Conservation (phyloP, 176 grass and related monocot species). For the Phyllostachys edulis region DNA sequence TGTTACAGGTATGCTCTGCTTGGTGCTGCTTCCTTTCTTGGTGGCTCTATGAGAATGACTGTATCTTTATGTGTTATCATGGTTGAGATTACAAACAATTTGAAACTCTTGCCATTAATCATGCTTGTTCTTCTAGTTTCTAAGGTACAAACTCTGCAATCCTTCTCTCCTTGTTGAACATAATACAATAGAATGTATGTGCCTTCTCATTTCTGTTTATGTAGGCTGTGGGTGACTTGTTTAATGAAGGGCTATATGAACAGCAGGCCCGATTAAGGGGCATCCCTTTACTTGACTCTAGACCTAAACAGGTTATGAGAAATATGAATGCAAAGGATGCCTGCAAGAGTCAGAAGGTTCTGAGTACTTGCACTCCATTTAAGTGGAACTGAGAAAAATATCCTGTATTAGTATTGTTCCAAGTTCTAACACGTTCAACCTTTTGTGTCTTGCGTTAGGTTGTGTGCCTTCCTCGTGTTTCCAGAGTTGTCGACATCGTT, state of each 20-base stretch:
- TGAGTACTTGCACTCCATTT: constrained; percentile 17
- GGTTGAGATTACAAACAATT: constrained; percentile 99
- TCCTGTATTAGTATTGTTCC: constrained; percentile 11
- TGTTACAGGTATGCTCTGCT: constrained; percentile 88
- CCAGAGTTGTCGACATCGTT: constrained; percentile 68
- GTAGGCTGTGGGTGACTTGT: constrained; percentile 95
- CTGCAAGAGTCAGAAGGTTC: constrained; percentile 93
- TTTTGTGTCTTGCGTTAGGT: constrained; percentile 56
- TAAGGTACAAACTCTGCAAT: constrained; percentile 58
- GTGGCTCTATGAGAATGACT: constrained; percentile 99
- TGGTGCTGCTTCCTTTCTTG: constrained; percentile 97
- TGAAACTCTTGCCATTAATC: constrained; percentile 92
- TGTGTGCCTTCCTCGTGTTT: constrained; percentile 69
- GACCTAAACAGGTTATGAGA: constrained; percentile 89
- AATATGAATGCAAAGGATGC: constrained; percentile 82
- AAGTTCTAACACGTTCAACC: constrained; percentile 29
- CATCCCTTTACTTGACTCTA: constrained; percentile 93
- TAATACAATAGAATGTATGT: constrained; percentile 5
- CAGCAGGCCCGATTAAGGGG: constrained; percentile 80
- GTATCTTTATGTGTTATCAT: constrained; percentile 99
- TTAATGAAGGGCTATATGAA: constrained; percentile 95
- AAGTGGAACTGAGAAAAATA: constrained; percentile 10
- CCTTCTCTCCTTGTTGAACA: constrained; percentile 34
- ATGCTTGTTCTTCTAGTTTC: constrained; percentile 99
- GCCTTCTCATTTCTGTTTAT: constrained; percentile 38